Base-by-base conservation (phyloP, 169 alveolate genomes). In the Toxoplasma gondii region DNA sequence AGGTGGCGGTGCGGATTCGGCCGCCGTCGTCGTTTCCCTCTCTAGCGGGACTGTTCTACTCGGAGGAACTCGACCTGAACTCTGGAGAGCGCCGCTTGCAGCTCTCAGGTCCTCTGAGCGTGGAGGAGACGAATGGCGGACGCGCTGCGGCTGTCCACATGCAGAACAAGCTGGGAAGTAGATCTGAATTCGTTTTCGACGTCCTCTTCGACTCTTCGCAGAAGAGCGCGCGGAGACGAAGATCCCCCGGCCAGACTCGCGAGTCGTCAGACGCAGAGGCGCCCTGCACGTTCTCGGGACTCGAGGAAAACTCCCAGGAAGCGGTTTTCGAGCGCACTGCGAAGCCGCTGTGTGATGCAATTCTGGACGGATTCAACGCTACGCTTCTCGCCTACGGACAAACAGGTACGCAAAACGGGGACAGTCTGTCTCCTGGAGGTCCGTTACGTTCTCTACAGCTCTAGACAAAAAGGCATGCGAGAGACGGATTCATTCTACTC, bases 381-480 rank as follows among this genome's bases (percentile, higher is more conserved):
- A 29, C 93, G 31, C 36, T 88, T 38, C 93, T 88, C 64, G 93
- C 93, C 41, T 88, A 88, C 58, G 93, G 93, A 16, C 93, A 88
- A 39, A 88, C 93, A 64, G 93, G 93, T 88, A 27, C 22, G 86
- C 27, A 27, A 64, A 27, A 64, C n/a, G 22, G 31, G 74, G 22
- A 49, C 58, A 69, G 22, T 7, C 34, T 10, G 82, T 24, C 82
- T 69, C 16, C 17, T 17, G 74, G 74, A 17, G 27, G 17, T 58
- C 27, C 27, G 27, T 27, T 58, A 27, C 74, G n/a, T n/a, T n/a
- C n/a, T n/a, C n/a, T n/a, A n/a, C n/a, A n/a, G n/a, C n/a, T n/a
- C n/a, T n/a, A n/a, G n/a, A n/a, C n/a, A n/a, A n/a, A n/a, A n/a
- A n/a, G n/a, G n/a, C n/a, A n/a, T n/a, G n/a, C n/a, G n/a, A n/a